Evolutionary conservation across 2,329 filamentous ascomycete genomes (phyloP).

Genomic region (Aphanoascus verrucosus): DNA sequence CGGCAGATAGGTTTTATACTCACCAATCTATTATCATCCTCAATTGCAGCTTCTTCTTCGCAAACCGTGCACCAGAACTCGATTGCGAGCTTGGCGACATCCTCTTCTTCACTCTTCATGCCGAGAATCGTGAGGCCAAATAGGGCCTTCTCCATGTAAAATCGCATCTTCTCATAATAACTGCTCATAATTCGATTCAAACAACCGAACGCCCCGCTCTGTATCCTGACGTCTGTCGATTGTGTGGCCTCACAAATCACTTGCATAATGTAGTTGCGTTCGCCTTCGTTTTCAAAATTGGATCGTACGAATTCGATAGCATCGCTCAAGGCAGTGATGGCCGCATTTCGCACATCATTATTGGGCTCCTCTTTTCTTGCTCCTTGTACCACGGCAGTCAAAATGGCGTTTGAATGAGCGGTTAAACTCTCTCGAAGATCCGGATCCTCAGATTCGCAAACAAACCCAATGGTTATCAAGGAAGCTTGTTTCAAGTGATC

Average conservation of each 20-base stretch:
- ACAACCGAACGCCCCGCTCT: slow-evolving; percentile 92
- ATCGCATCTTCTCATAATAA: slow-evolving; percentile 99
- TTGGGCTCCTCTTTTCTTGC: slow-evolving; percentile 94
- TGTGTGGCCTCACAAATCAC: slow-evolving; percentile 98
- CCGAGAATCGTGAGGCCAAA: slow-evolving; percentile 95
- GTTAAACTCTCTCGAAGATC: slow-evolving; percentile 73
- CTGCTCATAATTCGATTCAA: slow-evolving; percentile 97
- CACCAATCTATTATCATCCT: slow-evolving; percentile 86
- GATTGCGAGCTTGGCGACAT: slow-evolving; percentile 93
- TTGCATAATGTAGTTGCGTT: slow-evolving; percentile 99
- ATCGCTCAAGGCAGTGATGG: slow-evolving; percentile 87
- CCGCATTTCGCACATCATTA: slow-evolving; percentile 77
- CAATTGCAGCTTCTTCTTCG: slow-evolving; percentile 95
- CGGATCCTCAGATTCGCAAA: slow-evolving; percentile 87
- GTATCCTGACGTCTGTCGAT: slow-evolving; percentile 78
- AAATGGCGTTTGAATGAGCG: slow-evolving; percentile 88
- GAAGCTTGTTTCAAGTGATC: slow-evolving; percentile 91
- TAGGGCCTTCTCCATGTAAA: slow-evolving; percentile 99
- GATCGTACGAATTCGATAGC: slow-evolving; percentile 94
- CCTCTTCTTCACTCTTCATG: slow-evolving; percentile 97
- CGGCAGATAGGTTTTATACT: slow-evolving; percentile 20
- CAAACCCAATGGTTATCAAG: slow-evolving; percentile 91
- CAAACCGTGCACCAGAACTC: slow-evolving; percentile 99
- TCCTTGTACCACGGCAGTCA: slow-evolving; percentile 95
- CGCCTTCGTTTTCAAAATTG: slow-evolving; percentile 98